Conservation (phyloP, 2,329 filamentous ascomycete genomes). For the Neobulgaria alba region DNA sequence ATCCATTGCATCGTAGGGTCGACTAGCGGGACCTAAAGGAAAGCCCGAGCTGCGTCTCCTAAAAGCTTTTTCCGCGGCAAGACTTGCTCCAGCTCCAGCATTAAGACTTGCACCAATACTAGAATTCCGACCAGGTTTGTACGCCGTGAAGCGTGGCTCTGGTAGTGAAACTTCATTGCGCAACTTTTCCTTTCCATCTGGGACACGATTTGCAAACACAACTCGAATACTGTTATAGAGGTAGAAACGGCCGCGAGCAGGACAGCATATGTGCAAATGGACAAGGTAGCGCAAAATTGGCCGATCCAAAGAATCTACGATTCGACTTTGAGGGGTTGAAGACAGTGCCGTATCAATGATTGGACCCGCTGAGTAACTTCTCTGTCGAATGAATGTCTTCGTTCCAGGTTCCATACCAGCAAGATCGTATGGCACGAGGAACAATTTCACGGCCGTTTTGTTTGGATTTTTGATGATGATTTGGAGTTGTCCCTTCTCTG, state of each 20-base stretch:
- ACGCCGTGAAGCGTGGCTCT: constrained; percentile 77
- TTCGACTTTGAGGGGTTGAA: constrained; percentile 13
- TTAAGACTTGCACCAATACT: constrained; percentile 19
- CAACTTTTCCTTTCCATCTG: constrained; percentile 88
- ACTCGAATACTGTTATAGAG: constrained; percentile 88
- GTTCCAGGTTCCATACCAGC: constrained; percentile 87
- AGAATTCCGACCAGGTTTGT: constrained; percentile 47
- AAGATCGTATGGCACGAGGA: constrained; percentile 87
- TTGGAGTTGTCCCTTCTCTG: constrained; percentile 86
- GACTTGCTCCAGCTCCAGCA: constrained; percentile 38
- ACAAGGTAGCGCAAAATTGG: constrained; percentile 82
- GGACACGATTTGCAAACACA: constrained; percentile 93
- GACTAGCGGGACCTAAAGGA: constrained; percentile 25
- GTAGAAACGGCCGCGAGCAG: constrained; percentile 74
- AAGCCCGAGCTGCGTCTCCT: constrained; percentile 48
- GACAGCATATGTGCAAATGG: constrained; percentile 87
- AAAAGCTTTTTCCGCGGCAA: constrained; percentile 51
- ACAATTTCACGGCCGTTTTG: constrained; percentile 95
- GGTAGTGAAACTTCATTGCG: constrained; percentile 84
- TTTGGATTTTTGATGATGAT: constrained; percentile 98
- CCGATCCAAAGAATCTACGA: constrained; percentile 43
- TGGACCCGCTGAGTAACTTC: constrained; percentile 82
- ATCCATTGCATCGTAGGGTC: constrained; percentile 22
- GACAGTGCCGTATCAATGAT: constrained; percentile 52
- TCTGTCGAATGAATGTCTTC: constrained; percentile 92